Conservation (phyloP, 495 filamentous ascomycete species). For the Neurospora pannonica region DNA sequence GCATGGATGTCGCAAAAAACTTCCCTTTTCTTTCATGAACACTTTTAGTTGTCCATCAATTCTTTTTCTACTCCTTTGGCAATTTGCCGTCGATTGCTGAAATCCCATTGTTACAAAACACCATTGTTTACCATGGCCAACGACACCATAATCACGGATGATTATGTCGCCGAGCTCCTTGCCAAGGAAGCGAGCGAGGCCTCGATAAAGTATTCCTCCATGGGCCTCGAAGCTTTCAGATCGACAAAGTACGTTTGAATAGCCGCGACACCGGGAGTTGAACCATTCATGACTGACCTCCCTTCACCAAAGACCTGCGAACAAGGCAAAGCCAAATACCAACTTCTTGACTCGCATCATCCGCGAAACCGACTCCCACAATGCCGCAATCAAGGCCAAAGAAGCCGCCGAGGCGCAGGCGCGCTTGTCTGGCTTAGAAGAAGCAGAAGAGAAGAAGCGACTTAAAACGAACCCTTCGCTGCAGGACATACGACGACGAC, state of each 20-base stretch:
- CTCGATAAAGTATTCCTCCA: constrained; percentile 60
- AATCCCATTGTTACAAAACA: neutral
- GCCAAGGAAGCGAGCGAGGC: constrained; percentile 60
- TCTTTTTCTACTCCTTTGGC: neutral
- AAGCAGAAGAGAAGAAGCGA: constrained; percentile 30
- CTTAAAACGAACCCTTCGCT: constrained; percentile 28
- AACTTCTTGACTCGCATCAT: constrained; percentile 83
- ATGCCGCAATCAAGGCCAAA: constrained; percentile 74
- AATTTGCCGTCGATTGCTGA: neutral
- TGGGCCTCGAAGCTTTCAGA: constrained; percentile 63
- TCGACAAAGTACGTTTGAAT: constrained; percentile 47
- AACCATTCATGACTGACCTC: neutral
- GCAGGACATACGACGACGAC: constrained; percentile 38
- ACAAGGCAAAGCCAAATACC: constrained; percentile 83
- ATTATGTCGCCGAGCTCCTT: constrained; percentile 65
- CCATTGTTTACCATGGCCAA: constrained; percentile 18
- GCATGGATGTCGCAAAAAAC: neutral
- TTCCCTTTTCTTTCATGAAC: neutral
- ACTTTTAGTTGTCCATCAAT: neutral
- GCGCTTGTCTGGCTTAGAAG: constrained; percentile 36
- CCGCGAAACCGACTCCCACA: constrained; percentile 79
- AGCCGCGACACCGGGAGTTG: neutral
- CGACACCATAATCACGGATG: constrained; percentile 50
- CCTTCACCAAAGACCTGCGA: constrained; percentile 33
- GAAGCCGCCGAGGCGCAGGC: constrained; percentile 54